A percentile compares a stretch with the other conserved stretches of the same genome.
phyloP scores from a whole-genome alignment of 352 stramenopile genomes.

The Phytophthora pseudosyringae region DNA sequence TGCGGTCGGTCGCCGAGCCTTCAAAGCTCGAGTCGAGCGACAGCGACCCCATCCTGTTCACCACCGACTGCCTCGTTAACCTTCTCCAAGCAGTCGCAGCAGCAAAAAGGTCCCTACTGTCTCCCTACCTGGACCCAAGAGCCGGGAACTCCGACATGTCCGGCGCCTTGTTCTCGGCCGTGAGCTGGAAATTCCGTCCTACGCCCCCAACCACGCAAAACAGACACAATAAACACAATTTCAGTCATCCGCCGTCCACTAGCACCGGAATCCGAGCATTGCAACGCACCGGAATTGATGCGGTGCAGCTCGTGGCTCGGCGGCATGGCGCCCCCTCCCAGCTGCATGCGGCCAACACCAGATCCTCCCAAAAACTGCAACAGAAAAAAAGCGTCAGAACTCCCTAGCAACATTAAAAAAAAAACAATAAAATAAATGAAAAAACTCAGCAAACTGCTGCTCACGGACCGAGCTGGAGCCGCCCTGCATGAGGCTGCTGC shows the following conservation, averaged over 20 bases:
- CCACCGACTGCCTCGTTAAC: neutral
- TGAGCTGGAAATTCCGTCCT: conserved; percentile 62
- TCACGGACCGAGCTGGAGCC: conserved; percentile 50
- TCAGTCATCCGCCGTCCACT: conserved; percentile 26
- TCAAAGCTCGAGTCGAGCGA: conserved; percentile 61
- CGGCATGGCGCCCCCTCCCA: conserved; percentile 37
- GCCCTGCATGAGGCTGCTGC: conserved; percentile 46
- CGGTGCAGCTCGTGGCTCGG: conserved; percentile 64
- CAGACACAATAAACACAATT: conserved; percentile 4
- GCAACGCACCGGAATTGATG: conserved; percentile 55
- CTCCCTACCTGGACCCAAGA: conserved; percentile 58
- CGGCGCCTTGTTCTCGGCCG: conserved; percentile 69
- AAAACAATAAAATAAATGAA: conserved; percentile 2
- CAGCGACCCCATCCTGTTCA: conserved; percentile 63
- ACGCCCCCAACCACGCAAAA: neutral
- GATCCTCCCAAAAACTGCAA: conserved; percentile 61
- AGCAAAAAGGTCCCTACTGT: neutral
- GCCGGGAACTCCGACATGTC: conserved; percentile 89
- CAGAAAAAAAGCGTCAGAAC: conserved; percentile 5
- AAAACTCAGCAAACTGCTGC: conserved; percentile 2
- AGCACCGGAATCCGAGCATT: conserved; percentile 6
- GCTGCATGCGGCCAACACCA: conserved; percentile 39
- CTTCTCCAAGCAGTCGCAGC: neutral
- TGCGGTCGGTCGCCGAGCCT: conserved; percentile 35
- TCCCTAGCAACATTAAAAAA: neutral